phyloP scores from a whole-genome alignment of 2,329 filamentous ascomycete genomes.

The Scortechinia acanthostroma region DNA sequence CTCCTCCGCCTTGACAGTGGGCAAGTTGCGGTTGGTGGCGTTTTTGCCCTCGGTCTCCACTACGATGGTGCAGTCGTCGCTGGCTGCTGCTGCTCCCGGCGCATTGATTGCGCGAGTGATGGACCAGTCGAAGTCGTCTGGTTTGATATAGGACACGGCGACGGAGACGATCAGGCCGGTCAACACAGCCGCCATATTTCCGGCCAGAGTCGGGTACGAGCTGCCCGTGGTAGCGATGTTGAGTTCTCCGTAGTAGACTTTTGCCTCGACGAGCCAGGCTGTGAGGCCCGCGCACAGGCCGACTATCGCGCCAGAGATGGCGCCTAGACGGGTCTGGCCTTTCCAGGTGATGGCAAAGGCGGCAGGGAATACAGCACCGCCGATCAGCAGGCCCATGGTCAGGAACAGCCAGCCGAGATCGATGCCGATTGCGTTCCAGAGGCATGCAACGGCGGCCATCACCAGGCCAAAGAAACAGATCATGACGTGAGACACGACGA shows the following conservation, averaged over 20 bases:
- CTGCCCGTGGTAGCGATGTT: constrained; percentile 13
- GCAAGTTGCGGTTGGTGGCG: background rate
- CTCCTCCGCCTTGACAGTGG: background rate
- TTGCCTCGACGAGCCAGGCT: constrained; percentile 22
- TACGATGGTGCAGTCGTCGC: background rate
- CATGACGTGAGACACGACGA: constrained; percentile 10
- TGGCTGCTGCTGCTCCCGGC: background rate
- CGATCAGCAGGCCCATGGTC: constrained; percentile 11
- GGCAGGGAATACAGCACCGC: constrained; percentile 15
- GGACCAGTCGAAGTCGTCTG: constrained; percentile 13
- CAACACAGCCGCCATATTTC: constrained; percentile 12
- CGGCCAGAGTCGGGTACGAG: constrained; percentile 11
- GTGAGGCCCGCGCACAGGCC: constrained; percentile 9
- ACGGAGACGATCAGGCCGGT: too few species aligned
- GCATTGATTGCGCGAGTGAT: constrained; percentile 3
- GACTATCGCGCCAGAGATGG: constrained; percentile 10
- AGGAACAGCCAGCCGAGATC: constrained; percentile 9
- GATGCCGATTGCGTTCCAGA: constrained; percentile 21
- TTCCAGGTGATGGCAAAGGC: constrained; percentile 18
- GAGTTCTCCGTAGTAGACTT: constrained; percentile 18
- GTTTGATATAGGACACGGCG: constrained; percentile 9
- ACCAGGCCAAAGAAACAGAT: constrained; percentile 17
- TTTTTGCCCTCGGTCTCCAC: constrained; percentile 3
- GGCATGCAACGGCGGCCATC: constrained; percentile 22
- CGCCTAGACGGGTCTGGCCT: constrained; percentile 12